Evolutionary conservation across 768 basidiomycete genomes (phyloP).

Genomic region (Sarcodon sp.): DNA sequence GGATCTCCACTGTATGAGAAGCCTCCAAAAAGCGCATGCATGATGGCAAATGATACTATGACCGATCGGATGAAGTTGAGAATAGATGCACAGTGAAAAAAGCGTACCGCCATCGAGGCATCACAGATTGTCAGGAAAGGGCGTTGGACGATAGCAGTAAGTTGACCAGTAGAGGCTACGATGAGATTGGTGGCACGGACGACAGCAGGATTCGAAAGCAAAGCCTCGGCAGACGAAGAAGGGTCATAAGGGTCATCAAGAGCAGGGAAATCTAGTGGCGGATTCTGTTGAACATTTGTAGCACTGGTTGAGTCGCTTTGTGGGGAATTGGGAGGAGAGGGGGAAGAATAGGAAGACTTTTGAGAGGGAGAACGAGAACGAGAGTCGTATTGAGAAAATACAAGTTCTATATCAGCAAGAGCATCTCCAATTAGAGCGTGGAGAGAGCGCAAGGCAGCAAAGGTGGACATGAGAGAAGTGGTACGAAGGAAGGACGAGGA

Average conservation of each 20-base stretch:
- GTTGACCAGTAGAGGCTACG: conserved; percentile 57
- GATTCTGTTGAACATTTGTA: not conserved
- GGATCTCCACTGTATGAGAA: conserved; percentile 55
- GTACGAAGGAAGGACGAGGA: not conserved
- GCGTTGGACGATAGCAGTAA: conserved; percentile 48
- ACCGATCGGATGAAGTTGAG: not conserved
- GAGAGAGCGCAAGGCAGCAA: conserved; percentile 49
- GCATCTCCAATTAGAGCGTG: conserved; percentile 57
- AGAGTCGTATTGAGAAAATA: conserved; percentile 17
- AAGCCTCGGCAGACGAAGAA: conserved; percentile 33
- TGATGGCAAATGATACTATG: conserved; percentile 61
- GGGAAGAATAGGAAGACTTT: not conserved
- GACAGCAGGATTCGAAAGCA: conserved; percentile 48
- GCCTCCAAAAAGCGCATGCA: conserved; percentile 66
- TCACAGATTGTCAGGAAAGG: conserved; percentile 68
- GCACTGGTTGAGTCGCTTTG: too few species aligned
- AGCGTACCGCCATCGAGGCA: conserved; percentile 53
- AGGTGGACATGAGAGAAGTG: conserved; percentile 20
- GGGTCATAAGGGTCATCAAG: conserved; percentile 14
- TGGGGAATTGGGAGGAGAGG: not conserved
- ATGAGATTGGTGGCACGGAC: conserved; percentile 48
- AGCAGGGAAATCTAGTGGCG: conserved; percentile 13
- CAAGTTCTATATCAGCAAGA: conserved; percentile 51
- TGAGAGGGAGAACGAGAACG: not conserved
- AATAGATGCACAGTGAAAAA: conserved; percentile 1